These are phyloP conservation scores for Croton setiger DNA, from an alignment of 441 rosid genomes.

Conservation along the genomic window DNA sequence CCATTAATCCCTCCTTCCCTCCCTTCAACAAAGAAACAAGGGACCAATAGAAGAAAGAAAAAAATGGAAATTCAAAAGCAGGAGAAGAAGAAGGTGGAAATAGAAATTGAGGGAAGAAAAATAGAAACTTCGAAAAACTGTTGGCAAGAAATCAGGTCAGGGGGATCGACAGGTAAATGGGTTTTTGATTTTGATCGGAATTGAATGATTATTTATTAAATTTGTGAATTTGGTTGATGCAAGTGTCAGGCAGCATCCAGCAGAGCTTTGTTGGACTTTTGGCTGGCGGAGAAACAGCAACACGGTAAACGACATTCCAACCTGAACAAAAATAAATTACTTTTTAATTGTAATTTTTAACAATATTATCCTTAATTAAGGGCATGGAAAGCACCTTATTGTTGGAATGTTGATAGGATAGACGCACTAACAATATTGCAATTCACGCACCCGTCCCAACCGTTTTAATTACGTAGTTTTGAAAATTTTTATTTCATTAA, in stretches of 20 bases:
- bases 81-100: neutral
- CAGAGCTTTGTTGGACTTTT: neutral
- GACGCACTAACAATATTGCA: too few relatives aligned
- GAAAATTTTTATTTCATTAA: too few relatives aligned
- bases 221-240: neutral
- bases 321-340: neutral
- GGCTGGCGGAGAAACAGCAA: conserved; percentile 3
- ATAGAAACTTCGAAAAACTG: neutral
- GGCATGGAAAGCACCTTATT: too few relatives aligned
- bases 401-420: too few relatives aligned
- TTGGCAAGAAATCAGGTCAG: neutral
- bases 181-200: neutral
- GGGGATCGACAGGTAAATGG: neutral
- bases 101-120: neutral
- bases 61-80: neutral
- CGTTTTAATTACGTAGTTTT: too few relatives aligned
- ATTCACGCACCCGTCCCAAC: too few relatives aligned
- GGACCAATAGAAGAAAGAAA: neutral
- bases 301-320: neutral
- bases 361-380: too few relatives aligned
- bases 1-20: conserved; percentile 41
- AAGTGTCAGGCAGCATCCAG: conserved; percentile 5
- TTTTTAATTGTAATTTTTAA: too few relatives aligned
- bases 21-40: neutral
- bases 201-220: too few relatives aligned